Evolutionary conservation across 345 rosid species (phyloP).

Genomic region (Salix brachista): DNA sequence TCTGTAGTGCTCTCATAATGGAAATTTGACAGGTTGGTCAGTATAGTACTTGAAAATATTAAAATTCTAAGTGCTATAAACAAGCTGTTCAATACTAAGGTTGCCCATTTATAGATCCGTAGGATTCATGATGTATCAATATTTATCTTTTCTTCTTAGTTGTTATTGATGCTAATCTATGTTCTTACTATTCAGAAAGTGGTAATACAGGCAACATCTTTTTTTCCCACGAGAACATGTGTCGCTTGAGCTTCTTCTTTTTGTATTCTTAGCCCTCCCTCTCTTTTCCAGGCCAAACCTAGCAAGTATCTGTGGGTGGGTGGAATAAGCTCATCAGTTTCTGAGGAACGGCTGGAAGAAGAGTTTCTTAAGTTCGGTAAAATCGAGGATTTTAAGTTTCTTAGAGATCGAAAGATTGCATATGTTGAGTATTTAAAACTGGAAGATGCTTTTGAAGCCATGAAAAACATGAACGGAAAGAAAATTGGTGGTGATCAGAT

Average conservation of each 20-base stretch:
- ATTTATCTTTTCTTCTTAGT: too few species aligned
- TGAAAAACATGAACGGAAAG: conserved; percentile 76
- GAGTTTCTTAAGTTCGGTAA: conserved; percentile 75
- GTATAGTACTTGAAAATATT: background rate
- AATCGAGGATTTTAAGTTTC: conserved; percentile 72
- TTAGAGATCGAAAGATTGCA: conserved; percentile 73
- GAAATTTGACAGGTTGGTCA: background rate
- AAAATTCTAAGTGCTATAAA: too few species aligned
- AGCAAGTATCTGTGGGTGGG: conserved; percentile 83
- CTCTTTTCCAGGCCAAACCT: conserved; percentile 68
- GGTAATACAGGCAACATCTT: background rate
- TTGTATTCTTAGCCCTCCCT: background rate
- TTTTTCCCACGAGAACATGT: background rate
- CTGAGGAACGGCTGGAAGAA: conserved; percentile 61
- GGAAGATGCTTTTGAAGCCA: conserved; percentile 73
- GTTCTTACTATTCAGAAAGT: too few species aligned
- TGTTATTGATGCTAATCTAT: too few species aligned
- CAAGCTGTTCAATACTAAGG: too few species aligned
- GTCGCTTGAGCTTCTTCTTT: background rate
- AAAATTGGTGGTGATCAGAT: conserved; percentile 71
- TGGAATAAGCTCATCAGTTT: conserved; percentile 63
- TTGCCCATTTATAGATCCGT: too few species aligned
- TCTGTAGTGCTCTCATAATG: background rate
- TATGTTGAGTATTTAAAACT: conserved; percentile 55
- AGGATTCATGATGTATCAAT: too few species aligned